These are phyloP conservation scores for Lupinus albus DNA, from an alignment of 306 rosid genomes.

Conservation along the genomic window DNA sequence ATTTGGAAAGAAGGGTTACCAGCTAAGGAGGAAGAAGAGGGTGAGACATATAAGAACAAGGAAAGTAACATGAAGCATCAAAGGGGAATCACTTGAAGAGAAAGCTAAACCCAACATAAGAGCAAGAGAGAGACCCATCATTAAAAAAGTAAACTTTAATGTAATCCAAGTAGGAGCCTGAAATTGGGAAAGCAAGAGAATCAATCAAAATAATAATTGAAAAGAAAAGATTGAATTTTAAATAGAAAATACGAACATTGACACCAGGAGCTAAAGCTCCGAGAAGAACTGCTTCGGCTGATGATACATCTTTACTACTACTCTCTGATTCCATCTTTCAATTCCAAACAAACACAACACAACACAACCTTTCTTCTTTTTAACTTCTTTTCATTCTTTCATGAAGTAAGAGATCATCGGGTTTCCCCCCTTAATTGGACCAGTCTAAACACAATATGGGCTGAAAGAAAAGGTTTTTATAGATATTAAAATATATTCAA, in stretches of 20 bases:
- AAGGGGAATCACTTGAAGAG: conserved; percentile 78
- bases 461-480: not conserved
- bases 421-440: too few species aligned
- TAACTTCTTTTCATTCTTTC: too few species aligned
- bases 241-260: conserved; percentile 47
- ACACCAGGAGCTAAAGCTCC: conserved; percentile 85
- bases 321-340: conserved; percentile 49
- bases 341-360: too few species aligned
- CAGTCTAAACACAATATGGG: not conserved
- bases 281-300: conserved; percentile 68
- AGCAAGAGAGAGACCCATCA: conserved; percentile 77
- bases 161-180: conserved; percentile 80
- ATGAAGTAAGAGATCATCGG: not conserved
- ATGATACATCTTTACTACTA: conserved; percentile 46
- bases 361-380: not conserved
- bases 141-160: conserved; percentile 55
- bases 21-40: conserved; percentile 86
- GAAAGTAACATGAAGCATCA: conserved; percentile 76
- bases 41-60: conserved; percentile 68
- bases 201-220: not conserved
- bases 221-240: not conserved
- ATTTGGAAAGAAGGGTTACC: conserved; percentile 49
- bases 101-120: conserved; percentile 82
- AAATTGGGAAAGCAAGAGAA: conserved; percentile 23
- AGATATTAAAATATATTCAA: too few species aligned